Conservation (phyloP, 345 rosid genomes). For the Brassica nigra region DNA sequence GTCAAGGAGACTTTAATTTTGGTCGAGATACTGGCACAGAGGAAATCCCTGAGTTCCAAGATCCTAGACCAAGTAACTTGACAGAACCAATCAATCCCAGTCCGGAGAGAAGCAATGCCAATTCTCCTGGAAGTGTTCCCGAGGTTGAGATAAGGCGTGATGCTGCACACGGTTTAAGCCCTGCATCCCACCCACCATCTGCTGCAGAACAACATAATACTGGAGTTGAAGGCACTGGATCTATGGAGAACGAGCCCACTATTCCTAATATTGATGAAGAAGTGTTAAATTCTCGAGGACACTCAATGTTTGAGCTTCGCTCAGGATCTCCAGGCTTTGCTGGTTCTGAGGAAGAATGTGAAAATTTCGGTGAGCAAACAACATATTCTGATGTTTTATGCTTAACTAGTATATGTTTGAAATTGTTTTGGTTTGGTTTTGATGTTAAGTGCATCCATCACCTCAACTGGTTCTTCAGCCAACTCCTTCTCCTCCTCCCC, state of each 20-base stretch:
- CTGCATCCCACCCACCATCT: conserved; percentile 39
- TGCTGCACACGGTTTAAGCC: conserved; percentile 39
- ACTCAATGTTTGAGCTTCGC: conserved; percentile 49
- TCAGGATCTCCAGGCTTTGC: conserved; percentile 52
- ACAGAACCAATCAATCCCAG: conserved; percentile 38
- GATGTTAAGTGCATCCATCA: conserved; percentile 51
- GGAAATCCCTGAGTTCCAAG: conserved; percentile 23
- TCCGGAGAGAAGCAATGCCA: conserved; percentile 16
- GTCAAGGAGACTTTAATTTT: conserved; percentile 26
- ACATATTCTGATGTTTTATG: background rate
- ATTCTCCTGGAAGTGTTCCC: conserved; percentile 48
- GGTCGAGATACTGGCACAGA: conserved; percentile 31
- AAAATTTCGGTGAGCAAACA: conserved; percentile 53
- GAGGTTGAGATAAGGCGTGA: conserved; percentile 68
- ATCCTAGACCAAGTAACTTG: conserved; percentile 42
- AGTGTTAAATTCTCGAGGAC: conserved; percentile 41
- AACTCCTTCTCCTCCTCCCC: conserved; percentile 57
- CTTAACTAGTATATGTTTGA: background rate
- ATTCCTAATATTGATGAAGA: conserved; percentile 54
- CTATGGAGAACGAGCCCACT: conserved; percentile 47
- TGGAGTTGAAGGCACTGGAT: conserved; percentile 31
- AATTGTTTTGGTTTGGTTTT: background rate
- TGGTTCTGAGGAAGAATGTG: conserved; percentile 44
- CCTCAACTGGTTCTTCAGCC: conserved; percentile 61
- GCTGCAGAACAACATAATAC: conserved; percentile 10